Evolutionary conservation across 441 rosid species (phyloP).

Genomic region (Kokia cookei): DNA sequence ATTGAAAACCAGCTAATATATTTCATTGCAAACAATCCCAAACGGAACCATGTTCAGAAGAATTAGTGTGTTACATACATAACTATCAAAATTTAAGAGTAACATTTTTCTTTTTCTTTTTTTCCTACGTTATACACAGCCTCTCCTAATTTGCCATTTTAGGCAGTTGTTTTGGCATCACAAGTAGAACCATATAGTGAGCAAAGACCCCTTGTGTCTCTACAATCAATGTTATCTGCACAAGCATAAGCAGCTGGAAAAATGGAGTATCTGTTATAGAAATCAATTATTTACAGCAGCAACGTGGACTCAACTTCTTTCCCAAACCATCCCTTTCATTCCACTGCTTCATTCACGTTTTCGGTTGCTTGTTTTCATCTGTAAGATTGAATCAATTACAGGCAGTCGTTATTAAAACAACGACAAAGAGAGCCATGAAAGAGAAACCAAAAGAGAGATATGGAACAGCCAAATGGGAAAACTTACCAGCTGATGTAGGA

Average conservation of each 20-base stretch:
- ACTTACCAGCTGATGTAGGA: constrained; percentile 32
- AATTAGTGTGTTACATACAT: background rate
- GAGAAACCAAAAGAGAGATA: background rate
- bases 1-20: background rate
- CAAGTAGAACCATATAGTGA: background rate
- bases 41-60: background rate
- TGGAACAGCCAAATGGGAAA: background rate
- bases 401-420: background rate
- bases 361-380: constrained; percentile 17
- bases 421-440: background rate
- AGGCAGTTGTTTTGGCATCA: background rate
- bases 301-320: background rate
- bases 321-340: background rate
- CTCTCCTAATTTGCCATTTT: background rate
- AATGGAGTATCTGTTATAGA: background rate
- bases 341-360: background rate
- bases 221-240: background rate
- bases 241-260: background rate
- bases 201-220: background rate
- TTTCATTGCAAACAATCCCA: background rate
- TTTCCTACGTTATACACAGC: background rate
- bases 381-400: constrained; percentile 9
- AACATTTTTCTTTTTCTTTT: background rate
- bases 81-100: background rate
- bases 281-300: background rate